phyloP scores from a whole-genome alignment of 768 basidiomycete genomes.

The Phlebiopsis gigantea region DNA sequence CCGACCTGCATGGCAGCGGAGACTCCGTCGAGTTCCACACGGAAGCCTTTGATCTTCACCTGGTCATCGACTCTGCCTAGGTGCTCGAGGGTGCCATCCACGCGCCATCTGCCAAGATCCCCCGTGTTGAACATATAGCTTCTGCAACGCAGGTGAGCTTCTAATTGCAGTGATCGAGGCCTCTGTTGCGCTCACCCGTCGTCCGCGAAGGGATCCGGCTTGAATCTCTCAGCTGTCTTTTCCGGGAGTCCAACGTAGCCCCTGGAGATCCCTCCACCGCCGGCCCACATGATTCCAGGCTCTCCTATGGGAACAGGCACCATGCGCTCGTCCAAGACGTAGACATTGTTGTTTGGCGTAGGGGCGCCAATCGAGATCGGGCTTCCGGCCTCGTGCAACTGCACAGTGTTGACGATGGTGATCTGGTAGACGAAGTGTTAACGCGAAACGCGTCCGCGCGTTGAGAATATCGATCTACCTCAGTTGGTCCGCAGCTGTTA shows the following conservation, averaged over 20 bases:
- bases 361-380: conserved; percentile 46
- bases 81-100: conserved; percentile 50
- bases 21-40: conserved; percentile 60
- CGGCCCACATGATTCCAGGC: conserved; percentile 55
- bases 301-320: conserved; percentile 28
- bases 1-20: conserved; percentile 53
- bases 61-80: conserved; percentile 59
- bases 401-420: conserved; percentile 55
- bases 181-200: too few species aligned
- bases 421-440: conserved; percentile 28
- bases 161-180: neutral
- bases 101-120: conserved; percentile 51
- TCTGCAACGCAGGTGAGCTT: conserved; percentile 13
- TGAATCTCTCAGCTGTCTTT: conserved; percentile 49
- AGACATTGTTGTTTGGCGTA: conserved; percentile 48
- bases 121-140: conserved; percentile 58
- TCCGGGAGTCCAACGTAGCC: conserved; percentile 54
- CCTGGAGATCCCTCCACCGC: conserved; percentile 49
- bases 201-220: too few species aligned
- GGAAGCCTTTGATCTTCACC: conserved; percentile 63
- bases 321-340: conserved; percentile 30
- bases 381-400: conserved; percentile 36
- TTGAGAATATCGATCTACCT: conserved; percentile 25
- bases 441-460: neutral
- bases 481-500: conserved; percentile 55